Base-by-base conservation (phyloP, 257 asterid species). In the Nicotiana undulata region DNA sequence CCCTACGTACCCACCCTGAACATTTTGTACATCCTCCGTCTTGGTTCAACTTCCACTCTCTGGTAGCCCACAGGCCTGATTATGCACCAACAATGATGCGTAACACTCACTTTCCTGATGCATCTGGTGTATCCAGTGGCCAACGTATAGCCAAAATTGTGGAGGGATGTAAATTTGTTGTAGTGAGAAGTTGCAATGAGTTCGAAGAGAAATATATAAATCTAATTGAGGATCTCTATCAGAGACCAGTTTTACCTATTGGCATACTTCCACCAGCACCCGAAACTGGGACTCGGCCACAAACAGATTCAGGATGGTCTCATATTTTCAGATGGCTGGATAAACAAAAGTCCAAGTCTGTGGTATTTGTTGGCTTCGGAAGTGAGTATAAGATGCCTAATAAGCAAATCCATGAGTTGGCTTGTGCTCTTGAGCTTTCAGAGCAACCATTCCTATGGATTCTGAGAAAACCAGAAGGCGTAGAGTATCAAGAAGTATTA, bases 301-400 rank as follows among this genome's bases (percentile, higher is more conserved):
- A 34, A 53, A 68, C 49, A 1, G 37, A 79, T 51, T 40, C 83
- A 10, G 80, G 83, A 74, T 86, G 82, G 77, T 20, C 60, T 17
- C 5, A 64, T 4, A 64, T 81, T 18, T 70, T 64, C 34, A 37
- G 80, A 78, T 89, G 91, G 93, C 56, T 89, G 76, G 88, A 86
- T n/a, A 75, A 59, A 29, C 87, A 86, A 61, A 82, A 82, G 18
- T 83, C 83, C 4, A 85, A 84, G 60, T 84, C 90, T 1, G 90
- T 88, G 10, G 59, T 88, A 24, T 88, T 86, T 67, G 91, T 86
- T 0, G 90, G 89, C 9, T 89, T 89, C 8, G 93, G 93, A 61
- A 89, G 91, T 20, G 93, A 88, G 83, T 85, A 81, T 83, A 85
- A 89, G 77, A 82, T 88, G 90, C 85, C 90, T 4, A 53, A 75